phyloP scores from a whole-genome alignment of 176 grass and related monocot genomes.

The Aegilops speltoides region DNA sequence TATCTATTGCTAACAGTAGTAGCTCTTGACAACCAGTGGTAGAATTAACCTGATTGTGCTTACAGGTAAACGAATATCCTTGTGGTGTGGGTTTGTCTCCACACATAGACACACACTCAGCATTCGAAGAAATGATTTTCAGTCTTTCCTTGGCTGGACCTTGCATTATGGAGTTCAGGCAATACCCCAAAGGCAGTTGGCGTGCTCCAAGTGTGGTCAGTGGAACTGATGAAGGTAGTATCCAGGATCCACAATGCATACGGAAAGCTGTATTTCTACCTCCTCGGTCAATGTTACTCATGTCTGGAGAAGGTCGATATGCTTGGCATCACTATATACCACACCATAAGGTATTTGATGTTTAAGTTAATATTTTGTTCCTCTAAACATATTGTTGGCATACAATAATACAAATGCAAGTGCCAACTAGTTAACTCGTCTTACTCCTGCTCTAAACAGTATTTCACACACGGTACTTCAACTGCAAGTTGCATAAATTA shows the following conservation, averaged over 20 bases:
- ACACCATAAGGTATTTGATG: constrained; percentile 80
- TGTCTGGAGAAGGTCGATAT: constrained; percentile 94
- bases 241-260: constrained; percentile 34
- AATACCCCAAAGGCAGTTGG: constrained; percentile 71
- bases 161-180: constrained; percentile 97
- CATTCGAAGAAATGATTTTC: constrained; percentile 94
- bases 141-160: constrained; percentile 89
- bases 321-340: constrained; percentile 99
- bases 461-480: no score
- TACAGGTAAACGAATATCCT: constrained; percentile 96
- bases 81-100: constrained; percentile 90
- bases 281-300: constrained; percentile 76
- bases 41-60: constrained; percentile 35
- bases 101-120: constrained; percentile 95
- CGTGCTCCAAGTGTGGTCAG: constrained; percentile 38
- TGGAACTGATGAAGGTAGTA: constrained; percentile 49
- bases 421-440: background rate
- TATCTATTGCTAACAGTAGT: background rate
- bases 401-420: background rate
- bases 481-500: background rate
- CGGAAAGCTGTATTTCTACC: constrained; percentile 86
- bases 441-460: background rate
- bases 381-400: background rate
- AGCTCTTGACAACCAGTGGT: background rate
- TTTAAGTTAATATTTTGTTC: background rate